Conservation (phyloP, 257 asterid species). For the Solanum rostratum region DNA sequence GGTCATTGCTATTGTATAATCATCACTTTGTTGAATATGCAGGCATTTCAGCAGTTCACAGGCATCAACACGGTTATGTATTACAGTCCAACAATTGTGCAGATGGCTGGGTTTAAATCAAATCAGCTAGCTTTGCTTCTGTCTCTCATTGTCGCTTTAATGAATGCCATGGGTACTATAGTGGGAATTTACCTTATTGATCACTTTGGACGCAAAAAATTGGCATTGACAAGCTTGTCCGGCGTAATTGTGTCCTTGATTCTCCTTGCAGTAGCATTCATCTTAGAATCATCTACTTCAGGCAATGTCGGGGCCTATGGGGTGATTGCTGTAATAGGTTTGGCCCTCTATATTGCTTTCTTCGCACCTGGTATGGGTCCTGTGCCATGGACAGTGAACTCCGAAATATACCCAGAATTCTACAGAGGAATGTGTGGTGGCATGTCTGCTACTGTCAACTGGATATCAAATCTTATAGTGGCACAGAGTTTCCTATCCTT, state of each 20-base stretch:
- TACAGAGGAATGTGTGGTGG: slow-evolving; percentile 88
- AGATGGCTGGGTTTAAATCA: slow-evolving; percentile 89
- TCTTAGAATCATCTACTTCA: slow-evolving; percentile 28
- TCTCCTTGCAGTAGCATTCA: slow-evolving; percentile 46
- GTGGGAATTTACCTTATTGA: slow-evolving; percentile 84
- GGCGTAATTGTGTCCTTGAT: slow-evolving; percentile 76
- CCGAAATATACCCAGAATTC: slow-evolving; percentile 78
- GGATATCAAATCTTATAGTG: slow-evolving; percentile 80
- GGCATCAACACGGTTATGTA: slow-evolving; percentile 94
- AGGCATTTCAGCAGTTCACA: slow-evolving; percentile 94
- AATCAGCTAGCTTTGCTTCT: slow-evolving; percentile 77
- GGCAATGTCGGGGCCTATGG: slow-evolving; percentile 29
- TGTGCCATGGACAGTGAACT: slow-evolving; percentile 92
- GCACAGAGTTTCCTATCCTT: slow-evolving; percentile 73
- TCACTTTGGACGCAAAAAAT: slow-evolving; percentile 60
- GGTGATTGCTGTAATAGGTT: slow-evolving; percentile 70
- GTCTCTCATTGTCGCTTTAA: slow-evolving; percentile 58
- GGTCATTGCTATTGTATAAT: not conserved
- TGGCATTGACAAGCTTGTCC: slow-evolving; percentile 63
- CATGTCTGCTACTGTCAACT: slow-evolving; percentile 92
- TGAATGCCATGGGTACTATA: slow-evolving; percentile 71
- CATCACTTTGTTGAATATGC: slow-evolving; percentile 8
- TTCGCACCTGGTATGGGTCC: slow-evolving; percentile 96
- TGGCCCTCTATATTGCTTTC: slow-evolving; percentile 65
- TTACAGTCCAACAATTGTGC: slow-evolving; percentile 87